Percentiles rank a stretch among this genome's conserved stretches.
Conservation (phyloP, 768 basidiomycete species). For the Sporobolomyces roseus region DNA sequence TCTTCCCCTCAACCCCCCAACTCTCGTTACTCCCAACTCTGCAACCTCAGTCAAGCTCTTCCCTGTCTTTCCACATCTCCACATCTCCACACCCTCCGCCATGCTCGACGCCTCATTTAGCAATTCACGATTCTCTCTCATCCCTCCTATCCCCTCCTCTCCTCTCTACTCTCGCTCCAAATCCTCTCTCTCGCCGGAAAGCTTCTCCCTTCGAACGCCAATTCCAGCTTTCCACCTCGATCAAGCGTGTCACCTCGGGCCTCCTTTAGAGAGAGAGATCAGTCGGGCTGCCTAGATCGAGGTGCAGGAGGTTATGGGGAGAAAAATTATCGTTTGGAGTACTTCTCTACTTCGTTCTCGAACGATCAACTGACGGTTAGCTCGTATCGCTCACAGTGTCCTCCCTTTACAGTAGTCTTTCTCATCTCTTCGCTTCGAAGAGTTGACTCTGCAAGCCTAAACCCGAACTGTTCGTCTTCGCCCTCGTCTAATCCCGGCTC, state of each 20-base stretch:
- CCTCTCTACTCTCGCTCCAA: constrained; percentile 17
- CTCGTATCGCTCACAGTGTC: too few relatives aligned
- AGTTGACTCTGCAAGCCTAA: too few relatives aligned
- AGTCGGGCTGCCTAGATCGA: background rate
- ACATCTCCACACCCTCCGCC: constrained; percentile 14
- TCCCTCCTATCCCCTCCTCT: constrained; percentile 19
- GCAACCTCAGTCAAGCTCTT: background rate
- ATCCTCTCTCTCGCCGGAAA: constrained; percentile 17
- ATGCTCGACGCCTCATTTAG: background rate
- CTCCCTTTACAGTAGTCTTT: too few relatives aligned
- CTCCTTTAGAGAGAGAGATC: background rate
- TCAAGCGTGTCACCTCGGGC: constrained; percentile 10
- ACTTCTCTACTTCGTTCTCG: too few relatives aligned
- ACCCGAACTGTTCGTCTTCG: too few relatives aligned
- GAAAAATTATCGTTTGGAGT: too few relatives aligned
- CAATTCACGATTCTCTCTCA: constrained; percentile 1
- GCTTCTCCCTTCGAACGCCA: background rate
- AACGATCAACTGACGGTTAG: too few relatives aligned
- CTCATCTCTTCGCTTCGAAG: too few relatives aligned
- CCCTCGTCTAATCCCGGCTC: too few relatives aligned
- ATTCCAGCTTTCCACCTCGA: background rate
- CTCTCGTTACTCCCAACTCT: background rate
- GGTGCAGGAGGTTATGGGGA: background rate
- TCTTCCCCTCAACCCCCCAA: background rate
- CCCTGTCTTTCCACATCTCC: constrained; percentile 13